A percentile compares a stretch with the other conserved stretches of the same genome.
Evolutionary conservation across 2,329 filamentous ascomycete genomes (phyloP).

Genomic region (Aureobasidium sp.): DNA sequence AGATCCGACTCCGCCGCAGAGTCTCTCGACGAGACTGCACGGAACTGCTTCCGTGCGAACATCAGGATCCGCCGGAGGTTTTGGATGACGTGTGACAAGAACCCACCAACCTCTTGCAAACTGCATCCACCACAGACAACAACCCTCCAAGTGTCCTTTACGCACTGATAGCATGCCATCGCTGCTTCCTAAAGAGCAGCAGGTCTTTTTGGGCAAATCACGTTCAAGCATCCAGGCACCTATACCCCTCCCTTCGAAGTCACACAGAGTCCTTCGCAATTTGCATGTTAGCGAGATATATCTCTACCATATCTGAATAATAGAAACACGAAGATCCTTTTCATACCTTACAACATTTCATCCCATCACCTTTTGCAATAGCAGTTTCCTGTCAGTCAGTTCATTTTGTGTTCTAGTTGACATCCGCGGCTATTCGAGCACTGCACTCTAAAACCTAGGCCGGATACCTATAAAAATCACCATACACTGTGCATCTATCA

Average conservation of each 20-base stretch:
- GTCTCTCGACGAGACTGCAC: neutral
- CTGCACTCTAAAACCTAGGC: too few species aligned
- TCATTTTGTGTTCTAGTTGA: too few species aligned
- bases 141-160: neutral
- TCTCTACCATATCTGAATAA: neutral
- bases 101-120: neutral
- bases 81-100: neutral
- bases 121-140: neutral
- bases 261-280: neutral
- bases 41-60: neutral
- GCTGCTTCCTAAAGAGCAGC: neutral
- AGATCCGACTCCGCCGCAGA: neutral
- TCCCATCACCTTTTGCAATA: neutral
- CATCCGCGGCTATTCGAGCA: too few species aligned
- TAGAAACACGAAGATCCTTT: neutral
- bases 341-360: neutral
- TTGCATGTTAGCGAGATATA: neutral
- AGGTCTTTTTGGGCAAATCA: neutral
- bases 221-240: too few species aligned
- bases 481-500: too few species aligned
- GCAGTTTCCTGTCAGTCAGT: too few species aligned
- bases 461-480: too few species aligned
- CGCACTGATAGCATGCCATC: neutral
- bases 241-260: neutral
- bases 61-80: neutral